These are phyloP conservation scores for Neltuma alba DNA, from an alignment of 306 rosid genomes.

Conservation along the genomic window DNA sequence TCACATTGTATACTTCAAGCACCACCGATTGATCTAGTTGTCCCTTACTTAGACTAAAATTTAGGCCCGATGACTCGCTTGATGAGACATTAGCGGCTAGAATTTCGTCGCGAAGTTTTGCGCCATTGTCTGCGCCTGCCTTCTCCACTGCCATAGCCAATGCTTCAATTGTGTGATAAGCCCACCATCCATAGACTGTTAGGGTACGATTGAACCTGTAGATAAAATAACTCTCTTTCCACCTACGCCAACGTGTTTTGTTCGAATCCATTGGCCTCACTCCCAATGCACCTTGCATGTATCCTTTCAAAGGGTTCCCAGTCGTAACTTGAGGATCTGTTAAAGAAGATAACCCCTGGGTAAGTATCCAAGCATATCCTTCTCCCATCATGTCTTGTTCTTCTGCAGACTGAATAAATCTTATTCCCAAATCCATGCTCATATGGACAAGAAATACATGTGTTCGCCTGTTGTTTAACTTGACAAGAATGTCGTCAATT, in stretches of 20 bases:
- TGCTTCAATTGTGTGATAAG: background rate
- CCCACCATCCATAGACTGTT: background rate
- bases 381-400: too few species aligned
- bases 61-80: conserved; percentile 20
- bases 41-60: conserved; percentile 27
- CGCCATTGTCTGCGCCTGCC: background rate
- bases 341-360: too few species aligned
- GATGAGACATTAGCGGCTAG: conserved; percentile 3
- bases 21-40: conserved; percentile 28
- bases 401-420: too few species aligned
- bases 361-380: too few species aligned
- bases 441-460: too few species aligned
- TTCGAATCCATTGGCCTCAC: background rate
- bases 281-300: background rate
- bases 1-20: conserved; percentile 42
- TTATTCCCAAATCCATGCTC: too few species aligned
- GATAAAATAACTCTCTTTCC: fast-evolving
- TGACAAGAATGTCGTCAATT: too few species aligned
- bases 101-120: background rate
- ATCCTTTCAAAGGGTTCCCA: background rate
- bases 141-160: background rate
- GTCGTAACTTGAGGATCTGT: too few species aligned
- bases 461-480: too few species aligned
- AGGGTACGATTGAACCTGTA: background rate
- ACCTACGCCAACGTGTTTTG: background rate